phyloP scores from a whole-genome alignment of 345 rosid genomes.

The Iberis pinnata region DNA sequence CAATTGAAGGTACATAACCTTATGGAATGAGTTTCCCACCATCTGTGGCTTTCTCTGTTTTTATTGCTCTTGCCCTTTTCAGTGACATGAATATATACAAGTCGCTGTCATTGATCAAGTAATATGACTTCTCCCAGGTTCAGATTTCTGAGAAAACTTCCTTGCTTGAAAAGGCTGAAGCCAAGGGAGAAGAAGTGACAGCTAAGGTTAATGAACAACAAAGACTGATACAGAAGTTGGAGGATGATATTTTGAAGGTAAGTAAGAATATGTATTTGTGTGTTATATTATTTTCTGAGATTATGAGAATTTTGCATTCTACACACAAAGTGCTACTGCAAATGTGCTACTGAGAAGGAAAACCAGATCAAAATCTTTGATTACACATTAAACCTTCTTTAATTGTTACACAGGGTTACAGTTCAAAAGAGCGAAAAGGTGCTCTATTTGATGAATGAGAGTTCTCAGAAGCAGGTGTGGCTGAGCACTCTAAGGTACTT shows the following conservation, averaged over 20 bases:
- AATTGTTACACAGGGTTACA: conserved; percentile 54
- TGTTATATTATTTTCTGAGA: neutral
- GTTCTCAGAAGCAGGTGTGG: conserved; percentile 66
- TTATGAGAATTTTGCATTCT: neutral
- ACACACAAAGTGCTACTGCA: neutral
- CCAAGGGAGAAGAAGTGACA: conserved; percentile 62
- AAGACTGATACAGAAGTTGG: conserved; percentile 85
- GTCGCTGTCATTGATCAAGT: conserved; percentile 4
- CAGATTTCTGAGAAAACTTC: conserved; percentile 76
- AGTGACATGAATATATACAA: neutral
- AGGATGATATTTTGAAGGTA: conserved; percentile 93
- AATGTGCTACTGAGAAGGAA: neutral
- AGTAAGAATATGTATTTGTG: conserved; percentile 15
- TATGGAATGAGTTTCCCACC: conserved; percentile 3
- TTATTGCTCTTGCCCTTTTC: conserved; percentile 1
- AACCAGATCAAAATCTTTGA: neutral
- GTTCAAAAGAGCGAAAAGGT: conserved; percentile 74
- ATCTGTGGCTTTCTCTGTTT: conserved; percentile 14
- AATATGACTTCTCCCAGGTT: conserved; percentile 40
- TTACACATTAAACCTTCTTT: conserved; percentile 2
- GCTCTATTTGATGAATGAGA: conserved; percentile 84
- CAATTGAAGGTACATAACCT: conserved; percentile 60
- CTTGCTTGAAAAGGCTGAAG: conserved; percentile 69
- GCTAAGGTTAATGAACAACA: conserved; percentile 71
- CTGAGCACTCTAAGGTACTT: conserved; percentile 68